Percentiles rank a stretch among this genome's conserved stretches.
phyloP scores from a whole-genome alignment of 2,329 filamentous ascomycete species.

The Monascus ruber region DNA sequence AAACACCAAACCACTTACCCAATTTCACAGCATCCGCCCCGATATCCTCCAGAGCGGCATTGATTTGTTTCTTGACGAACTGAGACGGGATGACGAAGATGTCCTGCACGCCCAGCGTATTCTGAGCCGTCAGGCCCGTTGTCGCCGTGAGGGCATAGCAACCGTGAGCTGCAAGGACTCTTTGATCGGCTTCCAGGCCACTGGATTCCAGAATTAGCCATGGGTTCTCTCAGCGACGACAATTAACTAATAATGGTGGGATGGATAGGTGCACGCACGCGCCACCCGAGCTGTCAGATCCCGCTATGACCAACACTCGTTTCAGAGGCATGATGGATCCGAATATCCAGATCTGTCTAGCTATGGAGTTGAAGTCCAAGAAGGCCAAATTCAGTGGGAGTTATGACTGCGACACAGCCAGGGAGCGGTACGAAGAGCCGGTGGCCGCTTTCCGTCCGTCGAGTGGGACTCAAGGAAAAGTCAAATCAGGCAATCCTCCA shows the following conservation, averaged over 20 bases:
- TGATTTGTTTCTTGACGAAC: slow-evolving; percentile 77
- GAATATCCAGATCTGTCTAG: too few species aligned
- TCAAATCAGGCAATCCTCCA: too few species aligned
- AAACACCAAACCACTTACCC: slow-evolving; percentile 42
- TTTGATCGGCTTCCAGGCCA: slow-evolving; percentile 90
- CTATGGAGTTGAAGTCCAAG: too few species aligned
- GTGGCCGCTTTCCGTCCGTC: too few species aligned
- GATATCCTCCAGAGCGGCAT: slow-evolving; percentile 72
- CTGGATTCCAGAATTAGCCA: slow-evolving; percentile 36
- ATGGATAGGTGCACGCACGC: slow-evolving; percentile 48
- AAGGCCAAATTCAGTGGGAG: too few species aligned
- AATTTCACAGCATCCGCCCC: slow-evolving; percentile 86
- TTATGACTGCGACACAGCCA: too few species aligned
- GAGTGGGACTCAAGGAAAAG: too few species aligned
- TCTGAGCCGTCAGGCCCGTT: slow-evolving; percentile 90
- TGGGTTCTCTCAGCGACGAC: too few species aligned
- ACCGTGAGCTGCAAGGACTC: slow-evolving; percentile 81
- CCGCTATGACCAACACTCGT: slow-evolving; percentile 69
- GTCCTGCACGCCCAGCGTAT: slow-evolving; percentile 71
- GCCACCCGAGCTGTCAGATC: slow-evolving; percentile 83
- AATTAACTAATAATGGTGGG: not conserved
- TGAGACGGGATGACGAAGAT: slow-evolving; percentile 68
- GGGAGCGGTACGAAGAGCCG: too few species aligned
- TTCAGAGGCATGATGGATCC: slow-evolving; percentile 24
- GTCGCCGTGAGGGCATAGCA: slow-evolving; percentile 96